Evolutionary conservation across 2,329 filamentous ascomycete genomes (phyloP).

Genomic region (Venturiaceae sp.): DNA sequence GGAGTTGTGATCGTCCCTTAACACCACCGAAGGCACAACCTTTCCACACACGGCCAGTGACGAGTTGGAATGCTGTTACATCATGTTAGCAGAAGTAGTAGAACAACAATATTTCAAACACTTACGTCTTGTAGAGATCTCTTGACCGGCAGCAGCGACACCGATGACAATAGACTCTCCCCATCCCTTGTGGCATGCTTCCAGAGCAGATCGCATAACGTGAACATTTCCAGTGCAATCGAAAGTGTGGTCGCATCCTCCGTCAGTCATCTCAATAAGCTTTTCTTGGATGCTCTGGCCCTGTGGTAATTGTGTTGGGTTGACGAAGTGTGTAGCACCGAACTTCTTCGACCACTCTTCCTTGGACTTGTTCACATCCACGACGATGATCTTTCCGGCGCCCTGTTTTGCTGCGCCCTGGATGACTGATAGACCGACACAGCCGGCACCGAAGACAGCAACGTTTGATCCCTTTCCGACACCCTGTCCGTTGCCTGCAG

Average conservation of each 20-base stretch:
- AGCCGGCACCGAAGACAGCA: constrained; percentile 90
- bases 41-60: constrained; percentile 95
- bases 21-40: constrained; percentile 97
- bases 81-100: neutral
- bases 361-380: constrained; percentile 80
- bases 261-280: constrained; percentile 95
- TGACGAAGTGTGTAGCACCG: constrained; percentile 93
- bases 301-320: constrained; percentile 57
- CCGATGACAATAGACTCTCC: constrained; percentile 97
- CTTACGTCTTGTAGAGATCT: constrained; percentile 88
- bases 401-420: constrained; percentile 85
- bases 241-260: constrained; percentile 97
- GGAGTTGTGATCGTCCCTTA: constrained; percentile 91
- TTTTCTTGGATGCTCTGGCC: constrained; percentile 81
- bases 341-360: constrained; percentile 91
- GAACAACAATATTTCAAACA: constrained; percentile 17
- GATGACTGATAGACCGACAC: constrained; percentile 89
- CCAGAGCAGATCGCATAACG: constrained; percentile 90
- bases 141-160: constrained; percentile 90
- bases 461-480: constrained; percentile 85
- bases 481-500: constrained; percentile 50
- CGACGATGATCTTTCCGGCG: constrained; percentile 66
- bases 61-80: constrained; percentile 81
- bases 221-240: constrained; percentile 97
- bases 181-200: constrained; percentile 99